Evolutionary conservation across 108 stramenopile species (phyloP), one percentile per base, ranked within the genome.

Genomic region (Chaetoceros muelleri): DNA sequence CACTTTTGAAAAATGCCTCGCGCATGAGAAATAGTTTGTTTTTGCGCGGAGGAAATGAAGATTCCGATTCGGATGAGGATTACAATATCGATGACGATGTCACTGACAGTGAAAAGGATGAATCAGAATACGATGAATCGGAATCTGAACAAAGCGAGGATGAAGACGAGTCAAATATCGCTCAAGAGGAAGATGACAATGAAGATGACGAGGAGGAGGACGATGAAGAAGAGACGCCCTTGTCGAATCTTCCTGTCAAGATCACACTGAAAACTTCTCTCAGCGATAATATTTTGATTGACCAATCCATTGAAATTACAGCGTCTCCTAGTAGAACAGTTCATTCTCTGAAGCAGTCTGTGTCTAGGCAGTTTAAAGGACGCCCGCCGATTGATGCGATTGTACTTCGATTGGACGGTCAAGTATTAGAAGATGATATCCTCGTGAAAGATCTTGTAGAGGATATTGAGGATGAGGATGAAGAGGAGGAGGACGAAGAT

Each of bases 371-470:
- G 31, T 62, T 90, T 62, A 66, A 70, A 28, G 80, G 80, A 3
- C 64, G 67, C 45, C 82, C 82, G 48, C 88, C 84, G 20, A 53
- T 71, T 26, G 47, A 71, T 7, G 53, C 53, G 2, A 25, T 85
- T 30, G 46, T 65, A 29, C 47, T 90, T n/a, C 64, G 74, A 22
- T 65, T 63, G 24, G 58, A 62, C 19, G 78, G 76, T 16, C 63
- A 66, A 13, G 49, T 80, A 18, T 52, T 87, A 52, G 54, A 64
- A 0, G 81, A 90, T 48, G 79, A 83, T 17, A 69, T 71, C 46
- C 67, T 80, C 18, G 69, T 87, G 31, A 77, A 80, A 27, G 79
- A 82, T 24, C 53, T 87, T 20, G 62, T 87, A 40, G 78, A 78
- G 1, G 80, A 79, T 24, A 79, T 80, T 3, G 81, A 82, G 2